Evolutionary conservation across 1,284 basidiomycete species (phyloP).

Genomic region (Cerrena zonata): DNA sequence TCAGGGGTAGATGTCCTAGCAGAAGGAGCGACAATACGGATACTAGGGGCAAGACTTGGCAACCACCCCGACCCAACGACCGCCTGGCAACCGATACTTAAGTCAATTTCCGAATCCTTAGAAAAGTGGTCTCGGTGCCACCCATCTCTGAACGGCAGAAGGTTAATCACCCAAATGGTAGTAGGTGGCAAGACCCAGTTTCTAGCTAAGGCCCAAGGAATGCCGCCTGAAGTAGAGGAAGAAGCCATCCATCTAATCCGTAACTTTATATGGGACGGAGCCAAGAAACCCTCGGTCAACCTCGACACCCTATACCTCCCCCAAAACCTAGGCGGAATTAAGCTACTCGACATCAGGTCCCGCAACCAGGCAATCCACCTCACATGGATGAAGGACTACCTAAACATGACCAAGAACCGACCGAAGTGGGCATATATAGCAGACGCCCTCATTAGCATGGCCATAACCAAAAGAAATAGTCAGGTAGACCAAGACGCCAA

Average conservation of each 20-base stretch:
- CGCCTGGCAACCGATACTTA: constrained; percentile 19
- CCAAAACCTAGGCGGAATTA: constrained; percentile 15
- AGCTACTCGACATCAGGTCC: constrained; percentile 17
- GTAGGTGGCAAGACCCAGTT: constrained; percentile 18
- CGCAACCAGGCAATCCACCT: constrained; percentile 25
- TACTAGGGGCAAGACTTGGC: too few species aligned
- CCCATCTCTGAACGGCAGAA: constrained; percentile 17
- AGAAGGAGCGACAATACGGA: constrained; percentile 21
- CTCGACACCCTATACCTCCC: constrained; percentile 8
- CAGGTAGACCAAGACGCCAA: not conserved
- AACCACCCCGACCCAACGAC: not conserved
- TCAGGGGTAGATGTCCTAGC: constrained; percentile 11
- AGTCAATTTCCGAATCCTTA: constrained; percentile 12
- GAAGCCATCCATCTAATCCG: constrained; percentile 3
- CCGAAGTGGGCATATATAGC: constrained; percentile 22
- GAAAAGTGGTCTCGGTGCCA: constrained; percentile 15
- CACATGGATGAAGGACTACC: constrained; percentile 20
- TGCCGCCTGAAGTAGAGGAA: constrained; percentile 15
- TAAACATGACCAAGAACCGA: constrained; percentile 5
- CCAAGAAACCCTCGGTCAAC: constrained; percentile 2
- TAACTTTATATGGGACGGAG: constrained; percentile 21
- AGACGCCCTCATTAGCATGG: constrained; percentile 12
- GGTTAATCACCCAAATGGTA: constrained; percentile 18
- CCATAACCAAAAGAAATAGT: not conserved
- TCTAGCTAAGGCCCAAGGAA: constrained; percentile 21